These are phyloP conservation scores for Neurospora sp. DNA, from an alignment of 495 filamentous ascomycete species.

Conservation along the genomic window DNA sequence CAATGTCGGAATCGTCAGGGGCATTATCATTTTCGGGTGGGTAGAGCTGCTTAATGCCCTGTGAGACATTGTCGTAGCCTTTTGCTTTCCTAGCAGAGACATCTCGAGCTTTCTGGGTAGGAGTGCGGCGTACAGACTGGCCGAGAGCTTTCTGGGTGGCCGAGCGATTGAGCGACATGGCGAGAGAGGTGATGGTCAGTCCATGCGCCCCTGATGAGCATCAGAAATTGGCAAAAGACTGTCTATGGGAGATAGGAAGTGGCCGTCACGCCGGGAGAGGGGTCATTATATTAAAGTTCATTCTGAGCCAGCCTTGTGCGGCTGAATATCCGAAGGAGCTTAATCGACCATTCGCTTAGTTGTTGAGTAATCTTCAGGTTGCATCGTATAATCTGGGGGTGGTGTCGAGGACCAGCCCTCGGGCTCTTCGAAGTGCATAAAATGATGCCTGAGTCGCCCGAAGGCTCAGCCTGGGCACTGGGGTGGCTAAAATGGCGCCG, in stretches of 20 bases:
- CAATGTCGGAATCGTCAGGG: background rate
- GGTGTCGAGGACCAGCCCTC: background rate
- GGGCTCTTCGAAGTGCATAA: background rate
- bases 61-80: background rate
- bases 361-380: background rate
- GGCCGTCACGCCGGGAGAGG: background rate
- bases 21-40: background rate
- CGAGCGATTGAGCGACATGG: background rate
- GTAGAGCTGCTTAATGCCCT: background rate
- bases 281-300: background rate
- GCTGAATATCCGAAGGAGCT: background rate
- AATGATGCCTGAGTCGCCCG: too few relatives aligned
- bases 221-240: background rate
- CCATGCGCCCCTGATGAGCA: background rate
- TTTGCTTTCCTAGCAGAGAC: background rate
- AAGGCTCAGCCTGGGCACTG: too few relatives aligned
- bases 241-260: background rate
- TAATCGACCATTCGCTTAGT: background rate
- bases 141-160: background rate
- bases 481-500: background rate
- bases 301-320: background rate
- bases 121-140: background rate
- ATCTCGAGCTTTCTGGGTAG: background rate
- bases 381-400: background rate
- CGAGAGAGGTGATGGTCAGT: background rate